Conservation (phyloP, 129 eudicot species). For the Flaveria linearis region DNA sequence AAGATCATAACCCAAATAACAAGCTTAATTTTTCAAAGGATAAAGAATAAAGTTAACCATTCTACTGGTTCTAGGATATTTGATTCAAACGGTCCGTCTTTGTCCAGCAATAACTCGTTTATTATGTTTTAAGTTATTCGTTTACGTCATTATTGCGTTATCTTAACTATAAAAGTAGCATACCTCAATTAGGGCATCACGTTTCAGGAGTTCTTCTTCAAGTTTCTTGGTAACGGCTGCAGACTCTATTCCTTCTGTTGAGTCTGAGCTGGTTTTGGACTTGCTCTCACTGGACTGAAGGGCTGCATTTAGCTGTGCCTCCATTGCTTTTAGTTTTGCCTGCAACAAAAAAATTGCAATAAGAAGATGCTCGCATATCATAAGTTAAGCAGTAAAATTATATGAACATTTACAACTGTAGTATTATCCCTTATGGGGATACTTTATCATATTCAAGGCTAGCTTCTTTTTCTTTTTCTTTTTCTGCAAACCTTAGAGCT, state of each 20-base stretch:
- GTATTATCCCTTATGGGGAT: background rate
- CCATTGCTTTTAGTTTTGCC: conserved; percentile 68
- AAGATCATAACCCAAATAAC: background rate
- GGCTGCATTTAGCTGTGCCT: conserved; percentile 62
- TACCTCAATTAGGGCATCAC: conserved; percentile 97
- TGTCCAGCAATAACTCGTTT: background rate
- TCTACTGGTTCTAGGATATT: background rate
- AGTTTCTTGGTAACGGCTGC: conserved; percentile 82
- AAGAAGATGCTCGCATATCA: conserved; percentile 11
- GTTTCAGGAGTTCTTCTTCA: conserved; percentile 93
- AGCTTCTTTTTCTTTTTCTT: conserved; percentile 5
- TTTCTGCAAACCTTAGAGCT: conserved; percentile 5
- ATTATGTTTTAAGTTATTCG: background rate
- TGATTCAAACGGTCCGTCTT: background rate
- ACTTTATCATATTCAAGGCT: conserved; percentile 9
- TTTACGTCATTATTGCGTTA: conserved; percentile 7
- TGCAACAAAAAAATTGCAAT: conserved; percentile 37
- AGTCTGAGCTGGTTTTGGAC: conserved; percentile 42
- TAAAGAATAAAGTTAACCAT: background rate
- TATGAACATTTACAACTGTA: background rate
- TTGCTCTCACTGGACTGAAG: conserved; percentile 42
- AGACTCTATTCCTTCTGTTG: conserved; percentile 59
- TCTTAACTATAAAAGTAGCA: conserved; percentile 19
- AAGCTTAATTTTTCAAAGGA: background rate
- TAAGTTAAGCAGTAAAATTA: conserved; percentile 3